Evolutionary conservation across 2,329 filamentous ascomycete species (phyloP).

Genomic region (Monosporascus sp.): DNA sequence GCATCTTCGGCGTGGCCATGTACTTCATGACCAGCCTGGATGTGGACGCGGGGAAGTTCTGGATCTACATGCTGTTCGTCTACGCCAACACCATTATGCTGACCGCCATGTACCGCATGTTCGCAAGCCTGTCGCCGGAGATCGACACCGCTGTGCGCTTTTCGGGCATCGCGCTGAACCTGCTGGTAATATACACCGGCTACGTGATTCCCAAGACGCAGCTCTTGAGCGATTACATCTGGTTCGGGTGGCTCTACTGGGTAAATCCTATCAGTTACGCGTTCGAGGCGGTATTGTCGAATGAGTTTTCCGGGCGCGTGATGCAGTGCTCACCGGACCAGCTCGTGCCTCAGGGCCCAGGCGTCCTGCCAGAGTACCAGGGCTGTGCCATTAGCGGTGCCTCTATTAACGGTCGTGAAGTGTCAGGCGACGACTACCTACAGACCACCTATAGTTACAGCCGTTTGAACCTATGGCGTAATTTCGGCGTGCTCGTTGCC

Average conservation of each 20-base stretch:
- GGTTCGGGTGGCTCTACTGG: conserved; percentile 65
- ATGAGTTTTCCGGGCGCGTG: conserved; percentile 47
- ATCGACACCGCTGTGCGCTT: conserved; percentile 60
- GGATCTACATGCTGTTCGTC: conserved; percentile 59
- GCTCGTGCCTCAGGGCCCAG: conserved; percentile 42
- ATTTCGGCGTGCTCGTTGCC: conserved; percentile 73
- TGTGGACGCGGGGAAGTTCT: conserved; percentile 61
- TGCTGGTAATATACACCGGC: conserved; percentile 63
- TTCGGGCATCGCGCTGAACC: conserved; percentile 50
- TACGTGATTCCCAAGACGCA: conserved; percentile 57
- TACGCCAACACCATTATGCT: conserved; percentile 24
- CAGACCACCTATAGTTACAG: conserved; percentile 48
- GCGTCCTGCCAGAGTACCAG: conserved; percentile 38
- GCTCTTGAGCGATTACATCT: conserved; percentile 57
- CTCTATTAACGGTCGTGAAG: conserved; percentile 37
- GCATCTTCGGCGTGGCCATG: conserved; percentile 65
- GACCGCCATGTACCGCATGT: conserved; percentile 28
- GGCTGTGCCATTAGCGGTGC: conserved; percentile 54
- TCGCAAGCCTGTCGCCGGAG: conserved; percentile 26
- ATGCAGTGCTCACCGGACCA: conserved; percentile 43
- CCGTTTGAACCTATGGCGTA: conserved; percentile 62
- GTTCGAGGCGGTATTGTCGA: conserved; percentile 56
- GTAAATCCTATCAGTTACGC: conserved; percentile 62
- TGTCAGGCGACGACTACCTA: conserved; percentile 55
- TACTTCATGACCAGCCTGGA: conserved; percentile 76